A percentile compares a stretch with the other conserved stretches of the same genome.
phyloP scores from a whole-genome alignment of 2,329 filamentous ascomycete genomes.

The Fusarium compactum region DNA sequence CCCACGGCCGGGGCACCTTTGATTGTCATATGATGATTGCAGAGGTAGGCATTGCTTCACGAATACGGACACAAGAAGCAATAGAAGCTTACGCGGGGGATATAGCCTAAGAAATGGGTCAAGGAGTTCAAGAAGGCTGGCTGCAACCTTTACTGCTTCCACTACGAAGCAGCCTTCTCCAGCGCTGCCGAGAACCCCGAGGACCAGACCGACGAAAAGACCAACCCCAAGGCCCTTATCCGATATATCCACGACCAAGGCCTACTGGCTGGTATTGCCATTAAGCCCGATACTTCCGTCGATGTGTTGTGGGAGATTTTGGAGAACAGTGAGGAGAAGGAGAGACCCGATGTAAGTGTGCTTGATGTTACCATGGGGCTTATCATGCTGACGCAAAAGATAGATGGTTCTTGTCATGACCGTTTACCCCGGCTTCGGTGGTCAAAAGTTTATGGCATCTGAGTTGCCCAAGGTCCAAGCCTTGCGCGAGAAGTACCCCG shows the following conservation, averaged over 20 bases:
- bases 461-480: conserved; percentile 94
- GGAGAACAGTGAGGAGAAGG: conserved; percentile 76
- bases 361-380: not conserved
- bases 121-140: conserved; percentile 93
- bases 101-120: conserved; percentile 96
- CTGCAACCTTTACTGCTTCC: conserved; percentile 99
- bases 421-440: conserved; percentile 95
- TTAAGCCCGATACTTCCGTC: conserved; percentile 92
- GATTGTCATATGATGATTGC: conserved; percentile 99
- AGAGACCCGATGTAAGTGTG: conserved; percentile 87
- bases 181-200: conserved; percentile 86
- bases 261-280: conserved; percentile 91
- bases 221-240: conserved; percentile 86
- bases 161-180: conserved; percentile 96
- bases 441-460: conserved; percentile 97
- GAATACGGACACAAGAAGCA: not conserved
- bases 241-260: conserved; percentile 89
- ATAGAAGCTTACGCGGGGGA: conserved; percentile 23
- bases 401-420: conserved; percentile 99
- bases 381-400: conserved; percentile 20
- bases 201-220: conserved; percentile 75
- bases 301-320: conserved; percentile 94
- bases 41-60: conserved; percentile 71
- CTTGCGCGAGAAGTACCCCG: conserved; percentile 84
- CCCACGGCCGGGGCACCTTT: conserved; percentile 87